Evolutionary conservation across 306 rosid genomes (phyloP).

Genomic region (Nissolia schottii): DNA sequence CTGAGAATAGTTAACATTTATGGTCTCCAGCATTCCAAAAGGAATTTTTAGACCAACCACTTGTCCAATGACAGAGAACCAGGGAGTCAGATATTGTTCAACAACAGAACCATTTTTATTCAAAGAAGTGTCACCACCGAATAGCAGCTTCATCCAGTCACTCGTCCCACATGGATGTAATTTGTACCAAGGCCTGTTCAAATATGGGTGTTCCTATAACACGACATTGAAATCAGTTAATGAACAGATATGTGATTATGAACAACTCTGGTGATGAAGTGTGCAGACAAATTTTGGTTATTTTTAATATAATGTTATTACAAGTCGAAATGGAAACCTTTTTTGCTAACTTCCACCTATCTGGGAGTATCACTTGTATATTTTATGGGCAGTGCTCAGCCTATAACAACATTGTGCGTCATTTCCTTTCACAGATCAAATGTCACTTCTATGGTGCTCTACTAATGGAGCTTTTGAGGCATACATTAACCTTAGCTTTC

Average conservation of each 20-base stretch:
- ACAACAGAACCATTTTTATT: constrained; percentile 29
- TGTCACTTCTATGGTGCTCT: background rate
- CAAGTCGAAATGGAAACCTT: background rate
- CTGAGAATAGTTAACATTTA: constrained; percentile 2
- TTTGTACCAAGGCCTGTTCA: constrained; percentile 86
- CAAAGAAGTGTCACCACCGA: constrained; percentile 25
- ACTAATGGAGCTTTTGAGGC: background rate
- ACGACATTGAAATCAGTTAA: background rate
- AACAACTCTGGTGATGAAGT: background rate
- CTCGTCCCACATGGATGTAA: constrained; percentile 89
- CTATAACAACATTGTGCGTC: background rate
- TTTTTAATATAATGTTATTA: background rate
- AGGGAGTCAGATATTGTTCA: constrained; percentile 56
- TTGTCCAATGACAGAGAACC: constrained; percentile 89
- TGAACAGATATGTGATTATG: background rate
- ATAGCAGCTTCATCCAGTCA: constrained; percentile 90
- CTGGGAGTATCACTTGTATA: background rate
- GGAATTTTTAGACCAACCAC: constrained; percentile 70
- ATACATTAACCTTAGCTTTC: background rate
- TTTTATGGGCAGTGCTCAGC: background rate
- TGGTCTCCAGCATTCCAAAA: constrained; percentile 36
- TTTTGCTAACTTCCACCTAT: background rate
- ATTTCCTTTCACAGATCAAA: background rate
- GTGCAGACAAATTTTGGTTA: background rate
- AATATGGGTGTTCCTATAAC: constrained; percentile 78